These are phyloP conservation scores for Phytophthora multivora DNA, from an alignment of 352 stramenopile genomes.

Conservation along the genomic window DNA sequence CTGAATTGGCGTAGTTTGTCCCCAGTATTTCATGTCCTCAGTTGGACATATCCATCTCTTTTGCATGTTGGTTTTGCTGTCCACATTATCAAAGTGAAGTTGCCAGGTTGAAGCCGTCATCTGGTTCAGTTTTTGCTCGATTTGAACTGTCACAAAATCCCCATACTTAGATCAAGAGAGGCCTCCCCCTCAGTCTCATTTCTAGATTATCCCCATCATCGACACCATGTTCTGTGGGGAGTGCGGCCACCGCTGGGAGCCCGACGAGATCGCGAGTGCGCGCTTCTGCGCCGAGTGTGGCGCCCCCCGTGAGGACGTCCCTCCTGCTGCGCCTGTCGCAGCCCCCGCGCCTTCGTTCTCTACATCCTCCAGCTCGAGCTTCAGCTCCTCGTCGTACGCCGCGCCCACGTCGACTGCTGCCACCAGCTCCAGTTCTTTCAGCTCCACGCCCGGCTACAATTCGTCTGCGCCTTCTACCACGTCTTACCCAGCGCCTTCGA, in stretches of 20 bases:
- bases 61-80: slow-evolving; percentile 2
- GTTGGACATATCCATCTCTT: slow-evolving; percentile 17
- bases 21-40: slow-evolving; percentile 10
- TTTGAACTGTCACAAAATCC: slow-evolving; percentile 12
- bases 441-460: slow-evolving; percentile 18
- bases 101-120: slow-evolving; percentile 23
- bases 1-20: slow-evolving; percentile 4
- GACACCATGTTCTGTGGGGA: slow-evolving; percentile 79
- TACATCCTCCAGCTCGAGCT: slow-evolving; percentile 13
- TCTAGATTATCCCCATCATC: slow-evolving; percentile 19
- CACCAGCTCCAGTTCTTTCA: slow-evolving; percentile 13
- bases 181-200: slow-evolving; percentile 24
- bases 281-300: slow-evolving; percentile 87
- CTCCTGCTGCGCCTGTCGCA: slow-evolving; percentile 14
- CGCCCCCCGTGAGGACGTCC: slow-evolving; percentile 66
- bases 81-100: background rate
- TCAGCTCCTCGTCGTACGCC: slow-evolving; percentile 15
- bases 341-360: slow-evolving; percentile 3
- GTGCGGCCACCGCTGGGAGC: slow-evolving; percentile 80
- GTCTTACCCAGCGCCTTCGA: slow-evolving; percentile 16
- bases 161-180: slow-evolving; percentile 25
- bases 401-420: slow-evolving; percentile 7
- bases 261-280: slow-evolving; percentile 77
- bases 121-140: slow-evolving; percentile 9
- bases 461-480: slow-evolving; percentile 11